Evolutionary conservation across 2,329 filamentous ascomycete genomes (phyloP).

Genomic region (Cercospora beticola): DNA sequence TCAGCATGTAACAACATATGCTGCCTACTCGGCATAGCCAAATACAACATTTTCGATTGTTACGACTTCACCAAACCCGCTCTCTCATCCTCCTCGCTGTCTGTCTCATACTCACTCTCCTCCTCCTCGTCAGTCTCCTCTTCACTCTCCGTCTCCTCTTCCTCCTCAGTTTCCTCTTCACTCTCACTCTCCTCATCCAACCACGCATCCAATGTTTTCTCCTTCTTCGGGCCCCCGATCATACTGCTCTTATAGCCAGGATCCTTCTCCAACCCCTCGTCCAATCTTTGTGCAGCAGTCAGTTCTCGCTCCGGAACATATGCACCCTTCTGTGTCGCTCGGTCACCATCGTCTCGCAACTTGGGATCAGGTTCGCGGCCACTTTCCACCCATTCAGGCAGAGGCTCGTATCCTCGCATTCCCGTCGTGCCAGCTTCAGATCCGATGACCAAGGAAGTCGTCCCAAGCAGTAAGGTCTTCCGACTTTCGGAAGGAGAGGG

Average conservation of each 20-base stretch:
- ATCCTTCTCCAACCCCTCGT: slow-evolving; percentile 53
- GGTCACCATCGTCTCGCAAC: slow-evolving; percentile 59
- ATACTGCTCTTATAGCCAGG: slow-evolving; percentile 42
- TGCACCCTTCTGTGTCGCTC: slow-evolving; percentile 32
- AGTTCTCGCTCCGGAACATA: slow-evolving; percentile 39
- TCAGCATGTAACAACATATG: neutral
- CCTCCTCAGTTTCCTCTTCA: slow-evolving; percentile 54
- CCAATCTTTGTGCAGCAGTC: slow-evolving; percentile 59
- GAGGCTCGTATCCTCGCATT: slow-evolving; percentile 66
- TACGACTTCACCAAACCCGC: slow-evolving; percentile 13
- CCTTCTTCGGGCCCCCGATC: slow-evolving; percentile 54
- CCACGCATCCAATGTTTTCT: slow-evolving; percentile 91
- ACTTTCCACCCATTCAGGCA: slow-evolving; percentile 81
- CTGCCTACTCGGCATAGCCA: neutral
- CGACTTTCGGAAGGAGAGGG: slow-evolving; percentile 85
- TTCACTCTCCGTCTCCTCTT: slow-evolving; percentile 52
- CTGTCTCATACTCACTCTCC: slow-evolving; percentile 51
- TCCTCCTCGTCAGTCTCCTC: slow-evolving; percentile 49
- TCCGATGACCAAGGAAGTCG: slow-evolving; percentile 79
- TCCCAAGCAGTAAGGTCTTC: slow-evolving; percentile 70
- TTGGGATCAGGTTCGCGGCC: slow-evolving; percentile 76
- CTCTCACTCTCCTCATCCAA: slow-evolving; percentile 68
- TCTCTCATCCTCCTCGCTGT: slow-evolving; percentile 47
- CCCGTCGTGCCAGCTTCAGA: slow-evolving; percentile 54
- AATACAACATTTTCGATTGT: neutral